Conservation (phyloP, 1,139 yeast genomes). For the Yamadazyma atmosphaerica region DNA sequence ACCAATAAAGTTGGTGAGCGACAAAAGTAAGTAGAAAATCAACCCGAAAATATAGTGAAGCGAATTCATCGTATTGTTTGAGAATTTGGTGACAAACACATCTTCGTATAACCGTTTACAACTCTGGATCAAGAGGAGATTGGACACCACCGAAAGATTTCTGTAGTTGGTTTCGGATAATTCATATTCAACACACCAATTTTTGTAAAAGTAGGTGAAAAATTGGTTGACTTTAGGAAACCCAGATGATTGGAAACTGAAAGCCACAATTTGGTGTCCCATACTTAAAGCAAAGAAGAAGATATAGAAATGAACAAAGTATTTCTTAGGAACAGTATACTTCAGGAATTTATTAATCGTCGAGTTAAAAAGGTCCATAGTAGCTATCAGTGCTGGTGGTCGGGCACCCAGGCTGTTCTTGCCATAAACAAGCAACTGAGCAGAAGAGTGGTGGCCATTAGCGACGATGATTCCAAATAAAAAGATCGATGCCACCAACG, state of each 20-base stretch:
- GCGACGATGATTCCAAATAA: slow-evolving; percentile 13
- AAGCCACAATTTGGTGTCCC: slow-evolving; percentile 8
- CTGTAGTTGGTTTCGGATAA: slow-evolving; percentile 14
- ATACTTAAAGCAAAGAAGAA: slow-evolving; percentile 21
- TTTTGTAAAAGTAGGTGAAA: slow-evolving; percentile 6
- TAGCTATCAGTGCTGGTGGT: background rate
- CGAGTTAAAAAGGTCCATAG: slow-evolving; percentile 4
- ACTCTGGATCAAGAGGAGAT: slow-evolving; percentile 51
- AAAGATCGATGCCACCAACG: slow-evolving; percentile 4
- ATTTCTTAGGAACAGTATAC: slow-evolving; percentile 48
- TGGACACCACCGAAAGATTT: slow-evolving; percentile 16
- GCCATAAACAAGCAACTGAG: slow-evolving; percentile 15
- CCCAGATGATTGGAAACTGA: slow-evolving; percentile 9
- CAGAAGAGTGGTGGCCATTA: slow-evolving; percentile 9
- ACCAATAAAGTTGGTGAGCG: slow-evolving; percentile 21
- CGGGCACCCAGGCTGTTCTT: slow-evolving; percentile 9
- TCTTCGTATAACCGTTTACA: slow-evolving; percentile 68
- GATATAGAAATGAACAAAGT: slow-evolving; percentile 51
- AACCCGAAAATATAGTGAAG: slow-evolving; percentile 78
- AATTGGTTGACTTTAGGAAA: slow-evolving; percentile 10
- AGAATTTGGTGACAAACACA: slow-evolving; percentile 45
- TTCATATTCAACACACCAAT: slow-evolving; percentile 8
- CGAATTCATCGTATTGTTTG: slow-evolving; percentile 62
- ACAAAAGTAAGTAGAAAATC: slow-evolving; percentile 53
- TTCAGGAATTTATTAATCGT: slow-evolving; percentile 6